These are phyloP conservation scores for Oryza punctata DNA, from an alignment of 176 grass and related monocot species.

Conservation along the genomic window DNA sequence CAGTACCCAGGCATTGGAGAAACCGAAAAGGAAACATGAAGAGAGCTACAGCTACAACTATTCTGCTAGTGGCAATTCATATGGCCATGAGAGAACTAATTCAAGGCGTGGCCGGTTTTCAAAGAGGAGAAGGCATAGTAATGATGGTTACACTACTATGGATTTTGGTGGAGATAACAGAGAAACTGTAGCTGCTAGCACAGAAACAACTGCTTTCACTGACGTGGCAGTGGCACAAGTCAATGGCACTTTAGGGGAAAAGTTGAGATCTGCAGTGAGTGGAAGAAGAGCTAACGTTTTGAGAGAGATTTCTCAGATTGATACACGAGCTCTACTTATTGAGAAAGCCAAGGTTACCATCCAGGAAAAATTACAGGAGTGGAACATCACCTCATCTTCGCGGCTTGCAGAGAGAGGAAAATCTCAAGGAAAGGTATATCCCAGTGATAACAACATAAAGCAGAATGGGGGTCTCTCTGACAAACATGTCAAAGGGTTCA, in stretches of 20 bases:
- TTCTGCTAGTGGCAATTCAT: conserved; percentile 38
- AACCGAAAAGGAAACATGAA: conserved; percentile 49
- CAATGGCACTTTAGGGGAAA: conserved; percentile 51
- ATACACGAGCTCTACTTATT: conserved; percentile 59
- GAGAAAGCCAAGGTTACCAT: conserved; percentile 65
- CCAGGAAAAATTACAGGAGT: conserved; percentile 55
- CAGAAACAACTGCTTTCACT: conserved; percentile 42
- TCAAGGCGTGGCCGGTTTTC: conserved; percentile 50
- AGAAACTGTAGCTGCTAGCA: conserved; percentile 42
- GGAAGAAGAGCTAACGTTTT: conserved; percentile 58
- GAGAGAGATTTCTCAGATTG: conserved; percentile 65
- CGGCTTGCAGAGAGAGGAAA: conserved; percentile 43
- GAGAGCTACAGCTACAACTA: conserved; percentile 49
- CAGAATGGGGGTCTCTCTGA: conserved; percentile 31
- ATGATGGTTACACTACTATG: conserved; percentile 35
- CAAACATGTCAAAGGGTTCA: conserved; percentile 40
- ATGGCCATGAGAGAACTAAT: conserved; percentile 46
- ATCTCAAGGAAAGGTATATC: conserved; percentile 40
- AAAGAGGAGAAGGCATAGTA: conserved; percentile 53
- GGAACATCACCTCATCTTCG: conserved; percentile 44
- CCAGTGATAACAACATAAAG: conserved; percentile 50
- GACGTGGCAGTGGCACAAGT: conserved; percentile 42
- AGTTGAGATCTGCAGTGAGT: conserved; percentile 50
- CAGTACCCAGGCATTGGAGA: conserved; percentile 38
- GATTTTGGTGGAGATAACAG: conserved; percentile 50